Evolutionary conservation across 164 flowering plant genomes (phyloP).

Genomic region (Echeveria elegans): DNA sequence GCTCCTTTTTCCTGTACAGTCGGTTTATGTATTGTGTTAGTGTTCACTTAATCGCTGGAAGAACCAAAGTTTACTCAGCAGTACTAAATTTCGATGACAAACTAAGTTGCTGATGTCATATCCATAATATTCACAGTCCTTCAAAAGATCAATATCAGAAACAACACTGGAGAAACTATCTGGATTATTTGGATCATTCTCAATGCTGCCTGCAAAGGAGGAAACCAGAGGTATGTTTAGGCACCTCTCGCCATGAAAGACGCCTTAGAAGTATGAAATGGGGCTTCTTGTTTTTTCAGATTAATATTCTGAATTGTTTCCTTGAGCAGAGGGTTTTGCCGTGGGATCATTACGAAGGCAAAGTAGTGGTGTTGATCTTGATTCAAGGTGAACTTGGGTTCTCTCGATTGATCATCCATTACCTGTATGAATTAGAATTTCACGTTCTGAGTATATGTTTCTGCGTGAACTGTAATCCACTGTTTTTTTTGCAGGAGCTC

Average conservation of each 20-base stretch:
- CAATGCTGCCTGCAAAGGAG: conserved; percentile 44
- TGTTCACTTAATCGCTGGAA: too few species aligned
- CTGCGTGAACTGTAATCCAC: neutral
- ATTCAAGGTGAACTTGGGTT: conserved; percentile 38
- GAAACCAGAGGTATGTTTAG: conserved; percentile 42
- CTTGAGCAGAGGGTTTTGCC: conserved; percentile 10
- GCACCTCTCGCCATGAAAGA: neutral
- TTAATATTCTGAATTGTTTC: neutral
- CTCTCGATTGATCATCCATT: conserved; percentile 3
- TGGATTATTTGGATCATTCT: conserved; percentile 62
- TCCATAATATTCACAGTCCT: conserved; percentile 33
- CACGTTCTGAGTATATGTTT: neutral
- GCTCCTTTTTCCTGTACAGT: conserved; percentile 14
- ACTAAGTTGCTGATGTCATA: neutral
- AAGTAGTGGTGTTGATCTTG: conserved; percentile 60
- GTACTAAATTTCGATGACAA: neutral
- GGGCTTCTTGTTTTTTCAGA: neutral
- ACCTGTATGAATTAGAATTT: neutral
- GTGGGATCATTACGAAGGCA: conserved; percentile 72
- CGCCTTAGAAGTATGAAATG: neutral
- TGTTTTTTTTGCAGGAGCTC: conserved; percentile 30
- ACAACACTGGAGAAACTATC: conserved; percentile 65
- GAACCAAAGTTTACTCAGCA: too few species aligned
- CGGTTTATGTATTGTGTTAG: too few species aligned
- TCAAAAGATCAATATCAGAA: conserved; percentile 75